Percentiles rank a stretch among this genome's conserved stretches.
phyloP scores from a whole-genome alignment of 1,284 basidiomycete genomes.

The Pseudozyma thailandica region DNA sequence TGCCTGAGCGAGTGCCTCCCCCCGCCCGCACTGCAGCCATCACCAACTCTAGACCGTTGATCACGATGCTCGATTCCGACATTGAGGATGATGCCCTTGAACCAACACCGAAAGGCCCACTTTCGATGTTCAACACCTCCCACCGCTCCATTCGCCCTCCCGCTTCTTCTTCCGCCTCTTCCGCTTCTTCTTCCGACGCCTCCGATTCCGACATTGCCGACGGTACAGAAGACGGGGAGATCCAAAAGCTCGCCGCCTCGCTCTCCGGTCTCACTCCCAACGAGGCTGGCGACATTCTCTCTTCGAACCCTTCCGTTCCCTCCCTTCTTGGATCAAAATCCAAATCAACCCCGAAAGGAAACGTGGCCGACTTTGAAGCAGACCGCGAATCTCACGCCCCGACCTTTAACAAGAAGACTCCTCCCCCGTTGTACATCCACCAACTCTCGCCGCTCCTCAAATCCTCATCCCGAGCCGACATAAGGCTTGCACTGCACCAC shows the following conservation, averaged over 20 bases:
- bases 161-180: slow-evolving; percentile 25
- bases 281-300: slow-evolving; percentile 7
- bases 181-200: slow-evolving; percentile 12
- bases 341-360: not conserved
- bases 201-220: slow-evolving; percentile 7
- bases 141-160: not conserved
- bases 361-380: slow-evolving; percentile 8
- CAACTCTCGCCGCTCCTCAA: slow-evolving; percentile 67
- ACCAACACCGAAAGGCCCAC: not conserved
- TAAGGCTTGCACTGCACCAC: slow-evolving; percentile 43
- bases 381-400: slow-evolving; percentile 37
- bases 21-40: not conserved
- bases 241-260: slow-evolving; percentile 35
- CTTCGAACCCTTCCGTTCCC: not conserved
- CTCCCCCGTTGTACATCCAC: slow-evolving; percentile 67
- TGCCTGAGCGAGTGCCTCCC: slow-evolving; percentile 17
- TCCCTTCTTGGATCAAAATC: not conserved
- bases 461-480: slow-evolving; percentile 30
- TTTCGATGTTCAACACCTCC: slow-evolving; percentile 19
- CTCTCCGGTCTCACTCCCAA: slow-evolving; percentile 17
- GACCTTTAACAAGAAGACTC: slow-evolving; percentile 40
- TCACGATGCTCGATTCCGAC: slow-evolving; percentile 33
- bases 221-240: slow-evolving; percentile 11
- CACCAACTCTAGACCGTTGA: slow-evolving; percentile 14
- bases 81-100: slow-evolving; percentile 1